Base-by-base conservation (phyloP, 2,329 filamentous ascomycete genomes). In the Colletotrichum truncatum region DNA sequence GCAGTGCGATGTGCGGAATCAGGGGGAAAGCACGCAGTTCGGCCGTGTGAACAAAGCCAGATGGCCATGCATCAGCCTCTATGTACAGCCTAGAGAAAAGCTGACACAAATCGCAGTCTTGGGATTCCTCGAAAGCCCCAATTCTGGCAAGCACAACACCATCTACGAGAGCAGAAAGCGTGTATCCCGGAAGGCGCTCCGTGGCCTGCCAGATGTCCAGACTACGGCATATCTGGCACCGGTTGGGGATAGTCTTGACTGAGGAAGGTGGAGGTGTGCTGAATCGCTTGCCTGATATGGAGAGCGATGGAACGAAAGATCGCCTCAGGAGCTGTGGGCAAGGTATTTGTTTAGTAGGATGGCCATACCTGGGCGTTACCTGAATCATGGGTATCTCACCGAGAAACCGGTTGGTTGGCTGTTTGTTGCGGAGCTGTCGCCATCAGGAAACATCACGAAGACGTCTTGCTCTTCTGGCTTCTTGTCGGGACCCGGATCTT, bases 191-290 rank as follows among this genome's bases (percentile, higher is more conserved):
- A 48, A 57, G 54, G n/a, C 54, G 30, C 36, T 57, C 54, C 30
- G 54, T 57, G n/a, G 41, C 54, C 28, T 32, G 54, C 54, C 41
- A 57, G n/a, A 57, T 45, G 32, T 57, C 41, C 23, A 57, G 30
- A 16, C 38, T 48, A 21, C 54, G 54, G 30, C 54, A 57, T 30
- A 43, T 28, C 21, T 48, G 39, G 30, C 54, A 57, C 14, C 54
- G 54, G 7, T 28, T 57, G 16, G 41, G 54, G 26, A 57, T 57
- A 16, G 39, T 57, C 28, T 30, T 48, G 54, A 57, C 30, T 9
- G 54, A 57, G n/a, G 30, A 26, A 26, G 28, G 18, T 9, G 32
- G 28, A 25, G 54, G 28, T 28, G 28, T 28, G 32, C 41, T 48
- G 12, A 48, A 12, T 14, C 54, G 54, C 25, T 38, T 57, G 54